Evolutionary conservation across 164 flowering plant species (phyloP), one percentile per base, ranked within the genome.

Genomic region (Stephania japonica): DNA sequence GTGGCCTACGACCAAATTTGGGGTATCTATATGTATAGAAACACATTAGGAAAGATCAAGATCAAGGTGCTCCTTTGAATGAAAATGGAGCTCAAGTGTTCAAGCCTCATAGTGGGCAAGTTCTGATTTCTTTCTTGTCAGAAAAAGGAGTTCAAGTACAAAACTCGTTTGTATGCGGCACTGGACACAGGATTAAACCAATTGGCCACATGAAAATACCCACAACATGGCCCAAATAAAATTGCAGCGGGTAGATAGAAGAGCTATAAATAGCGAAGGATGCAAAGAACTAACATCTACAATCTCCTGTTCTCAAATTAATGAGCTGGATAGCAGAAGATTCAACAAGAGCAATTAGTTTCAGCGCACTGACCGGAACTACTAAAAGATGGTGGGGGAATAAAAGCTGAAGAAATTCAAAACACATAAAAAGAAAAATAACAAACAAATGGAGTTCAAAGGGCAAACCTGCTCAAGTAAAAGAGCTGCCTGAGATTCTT

Each of bases 401-500:
- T 13, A 2, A 12, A 4, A 42, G 68, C n/a, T n/a, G 38, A 32
- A 32, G 38, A 32, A 32, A 32, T 32, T 32, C 38, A 1, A 32
- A 32, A 32, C 3, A 32, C 38, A 32, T 0, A 32, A 56, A 56
- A 16, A 19, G 25, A n/a, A 26, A n/a, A 49, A 18, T 56, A 50
- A 25, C 19, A 68, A 61, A 42, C 89, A 43, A 25, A 56, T 0
- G 23, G 7, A 44, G 50, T 8, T 44, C 50, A 44, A 44, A 13
- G 14, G 7, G 12, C 10, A 44, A 44, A 68, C 99, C 99, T 95
- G 98, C 79, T 95, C 99, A 38, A 93, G 90, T 74, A 93, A 77
- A 67, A 95, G 84, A 62, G 91, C 87, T 8, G 97, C 87, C 79
- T 87, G 94, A 43, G 96, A 88, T 50, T 91, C 98, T 76, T 87